These are phyloP conservation scores for Rhodamnia argentea DNA, from an alignment of 345 rosid genomes.

Conservation along the genomic window DNA sequence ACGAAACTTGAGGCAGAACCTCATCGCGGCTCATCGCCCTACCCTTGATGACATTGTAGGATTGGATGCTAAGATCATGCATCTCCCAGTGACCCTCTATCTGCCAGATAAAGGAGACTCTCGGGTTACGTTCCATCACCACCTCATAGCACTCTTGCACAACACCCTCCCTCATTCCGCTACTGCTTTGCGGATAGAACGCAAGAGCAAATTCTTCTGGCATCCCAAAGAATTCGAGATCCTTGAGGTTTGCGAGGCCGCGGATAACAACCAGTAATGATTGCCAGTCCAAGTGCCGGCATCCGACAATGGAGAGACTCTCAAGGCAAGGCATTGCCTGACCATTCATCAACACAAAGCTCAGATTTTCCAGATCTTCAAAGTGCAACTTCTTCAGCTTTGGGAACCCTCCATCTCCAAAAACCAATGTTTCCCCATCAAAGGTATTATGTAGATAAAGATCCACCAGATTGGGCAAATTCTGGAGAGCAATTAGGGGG, in stretches of 20 bases:
- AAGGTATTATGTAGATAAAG: accelerated
- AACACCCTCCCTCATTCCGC: neutral
- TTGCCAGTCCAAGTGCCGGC: neutral
- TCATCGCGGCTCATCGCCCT: no score
- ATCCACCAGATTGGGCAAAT: neutral
- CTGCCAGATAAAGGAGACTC: accelerated
- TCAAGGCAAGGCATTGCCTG: neutral
- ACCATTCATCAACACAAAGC: neutral
- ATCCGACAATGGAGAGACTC: neutral
- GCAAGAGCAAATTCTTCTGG: neutral
- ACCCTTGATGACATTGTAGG: neutral
- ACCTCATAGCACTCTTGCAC: neutral
- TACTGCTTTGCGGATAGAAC: neutral
- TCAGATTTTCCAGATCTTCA: accelerated
- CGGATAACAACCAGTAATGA: neutral
- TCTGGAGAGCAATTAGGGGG: neutral
- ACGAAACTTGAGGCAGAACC: no score
- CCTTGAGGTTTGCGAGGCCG: neutral
- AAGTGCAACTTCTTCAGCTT: neutral
- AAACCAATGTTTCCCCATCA: neutral
- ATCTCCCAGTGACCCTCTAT: accelerated
- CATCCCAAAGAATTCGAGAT: neutral
- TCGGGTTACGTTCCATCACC: neutral
- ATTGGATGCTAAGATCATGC: no score
- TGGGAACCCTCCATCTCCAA: neutral